Evolutionary conservation across 768 basidiomycete genomes (phyloP), one percentile per base, ranked within the genome.

Genomic region (Suillus fuscotomentosus): DNA sequence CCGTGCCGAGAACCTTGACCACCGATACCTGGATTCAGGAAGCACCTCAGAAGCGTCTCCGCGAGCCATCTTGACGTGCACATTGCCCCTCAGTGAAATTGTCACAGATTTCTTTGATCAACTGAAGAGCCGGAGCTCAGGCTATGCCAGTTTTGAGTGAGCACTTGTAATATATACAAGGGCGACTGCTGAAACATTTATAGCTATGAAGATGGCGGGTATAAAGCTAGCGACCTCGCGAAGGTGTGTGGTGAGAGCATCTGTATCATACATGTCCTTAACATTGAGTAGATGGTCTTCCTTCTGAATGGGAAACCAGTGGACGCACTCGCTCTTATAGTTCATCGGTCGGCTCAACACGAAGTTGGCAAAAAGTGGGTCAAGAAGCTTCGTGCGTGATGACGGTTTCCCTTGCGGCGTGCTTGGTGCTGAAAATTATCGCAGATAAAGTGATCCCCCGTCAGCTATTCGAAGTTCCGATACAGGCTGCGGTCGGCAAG

Each of bases 51-150:
- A 53, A 70, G 65, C 64, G 11, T 75, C 75, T 7, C 79, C 89
- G 9, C 87, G 94, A 31, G 85, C 92, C 45, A 91, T 97, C 61
- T 77, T 99, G 67, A 90, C 86, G 14, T 96, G 93, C 70, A 84
- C 81, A 2, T 73, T 99, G n/a, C 97, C 97, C 24, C 78, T 99
- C 67, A 90, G 89, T 71, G 94, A 97, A 76, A 92, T 99, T 62
- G 94, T 99, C 3, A 94, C 92, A 2, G 88, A 95, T 76, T 99
- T 99, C 75, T 99, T 97, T 74, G 92, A 96, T 74, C 88, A 92
- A 71, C 83, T 99, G 62, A 99, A 99, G 78, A 90, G 94, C 71
- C 86, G 94, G 60, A 93, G 91, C 71, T 95, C 91, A 13, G 95
- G 94, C 10, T 95, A 91, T 73, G 93, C 93, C 20, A 94, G 91